Base-by-base conservation (phyloP, 768 basidiomycete genomes). In the Cantharellus anzutake region DNA sequence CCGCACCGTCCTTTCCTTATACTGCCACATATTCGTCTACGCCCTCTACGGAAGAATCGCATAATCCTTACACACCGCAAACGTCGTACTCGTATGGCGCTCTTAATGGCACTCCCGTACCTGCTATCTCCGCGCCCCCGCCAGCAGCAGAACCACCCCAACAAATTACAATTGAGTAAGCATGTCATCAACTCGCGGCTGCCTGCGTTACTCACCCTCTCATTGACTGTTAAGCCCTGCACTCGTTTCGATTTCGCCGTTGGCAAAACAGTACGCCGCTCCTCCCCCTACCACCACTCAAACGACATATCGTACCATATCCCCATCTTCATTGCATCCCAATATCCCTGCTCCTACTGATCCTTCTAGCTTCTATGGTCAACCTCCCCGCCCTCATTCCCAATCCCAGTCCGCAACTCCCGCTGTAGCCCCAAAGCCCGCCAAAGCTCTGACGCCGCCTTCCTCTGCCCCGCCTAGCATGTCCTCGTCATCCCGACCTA, bases 81-180 rank as follows among this genome's bases (percentile, higher is more conserved):
- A 11, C 44, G 29, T 11, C 44, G 44, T 48, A 48, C 44, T 80
- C 71, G 61, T 87, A 86, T 62, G 87, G 86, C n/a, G 79, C 80
- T 52, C 70, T 86, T 55, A 85, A 86, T 67, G 84, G 83, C 14
- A 83, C 84, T n/a, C 84, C 82, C 69, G 20, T 29, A 29, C 20
- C 20, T 29, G 59, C 38, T 44, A 74, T 41, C 66, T 73, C 5
- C 20, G 51, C 61, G 16, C 51, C 56, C 11, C 52, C 39, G 39
- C 63, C 64, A 60, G 11, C 51, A 51, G n/a, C 62, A 57, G 41
- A 62, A 14, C 16, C 63, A 37, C 16, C 14, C 4, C 14, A n/a
- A 16, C 35, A 39, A 35, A 44, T 51, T 11, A 14, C 58, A 34
- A 34, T 59, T 42, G 38, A 61, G 60, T 56, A 50, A 51, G 20